Base-by-base conservation (phyloP, 176 grass and related monocot species). In the Phoenix dactylifera region DNA sequence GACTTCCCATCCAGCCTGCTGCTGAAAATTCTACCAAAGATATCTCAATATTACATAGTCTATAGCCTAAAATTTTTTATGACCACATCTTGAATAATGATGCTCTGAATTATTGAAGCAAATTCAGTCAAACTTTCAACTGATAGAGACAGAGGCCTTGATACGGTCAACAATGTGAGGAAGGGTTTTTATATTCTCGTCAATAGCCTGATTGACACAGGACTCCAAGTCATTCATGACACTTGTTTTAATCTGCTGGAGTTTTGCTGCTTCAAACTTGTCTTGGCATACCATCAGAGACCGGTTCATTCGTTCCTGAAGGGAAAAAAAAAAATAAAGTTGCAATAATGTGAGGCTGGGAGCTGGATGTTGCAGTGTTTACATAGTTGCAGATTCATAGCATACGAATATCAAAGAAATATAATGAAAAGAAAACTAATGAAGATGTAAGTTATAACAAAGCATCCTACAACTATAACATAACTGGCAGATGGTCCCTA, bases 261-360 rank as follows among this genome's bases (percentile, higher is more conserved):
- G 80, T 72, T 80, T 90, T 57, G 75, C 77, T 44, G 72, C 64
- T 76, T 96, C 87, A 66, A 87, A 96, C 59, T 81, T 90, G 59
- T 96, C 92, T 75, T 96, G 87, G 55, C 86, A 88, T 30, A 85
- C 86, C 87, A 90, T 83, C 64, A 96, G 60, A 18, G 86, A 88
- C 18, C 81, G 78, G 28, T 85, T 96, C 83, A 90, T 63, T 57
- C 80, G 76, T 78, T 96, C 83, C 92, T 96, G 72, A 56, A 67
- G 30, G 51, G 64, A 12, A 32, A 66, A 7, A 15, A 76, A 18
- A 3, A 30, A 71, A 59, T 9, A 20, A 1, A 60, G 6, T 44
- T 44, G 35, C 10, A 10, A 44, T 44, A 20, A 20, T 12, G 12
- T 44, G 6, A 9, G 1, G 6, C 1, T 9, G 32, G 32, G 6